Evolutionary conservation across 371 early-diverging fungal genomes (phyloP).

Genomic region (Mortierella sp.): DNA sequence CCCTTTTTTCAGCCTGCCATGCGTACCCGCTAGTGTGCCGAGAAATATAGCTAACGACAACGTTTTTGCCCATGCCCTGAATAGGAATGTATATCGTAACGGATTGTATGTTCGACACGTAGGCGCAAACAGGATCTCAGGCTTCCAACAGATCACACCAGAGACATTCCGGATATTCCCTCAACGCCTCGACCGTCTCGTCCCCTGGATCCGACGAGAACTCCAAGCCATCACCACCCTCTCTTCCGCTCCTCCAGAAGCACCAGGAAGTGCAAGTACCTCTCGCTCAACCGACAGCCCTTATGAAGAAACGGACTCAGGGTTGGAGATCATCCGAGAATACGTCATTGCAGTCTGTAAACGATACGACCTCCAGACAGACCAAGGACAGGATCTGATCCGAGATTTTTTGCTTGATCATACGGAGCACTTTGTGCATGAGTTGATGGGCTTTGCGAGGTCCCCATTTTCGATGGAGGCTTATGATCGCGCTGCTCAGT

Average conservation of each 20-base stretch:
- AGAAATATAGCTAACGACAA: too few species aligned
- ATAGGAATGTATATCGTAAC: slow-evolving; percentile 40
- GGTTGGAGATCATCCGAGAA: slow-evolving; percentile 48
- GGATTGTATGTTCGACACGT: slow-evolving; percentile 45
- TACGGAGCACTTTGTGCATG: slow-evolving; percentile 58
- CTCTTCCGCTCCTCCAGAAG: background rate
- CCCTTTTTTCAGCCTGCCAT: too few species aligned
- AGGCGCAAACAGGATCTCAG: slow-evolving; percentile 46
- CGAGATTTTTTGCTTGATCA: slow-evolving; percentile 47
- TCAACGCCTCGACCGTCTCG: slow-evolving; percentile 36
- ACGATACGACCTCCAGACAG: slow-evolving; percentile 48
- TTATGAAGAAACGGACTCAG: slow-evolving; percentile 18
- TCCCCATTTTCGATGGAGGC: slow-evolving; percentile 50
- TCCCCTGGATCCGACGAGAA: slow-evolving; percentile 55
- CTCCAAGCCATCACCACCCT: slow-evolving; percentile 38
- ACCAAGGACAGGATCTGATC: slow-evolving; percentile 46
- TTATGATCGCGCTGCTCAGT: slow-evolving; percentile 50
- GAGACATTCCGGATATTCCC: slow-evolving; percentile 39
- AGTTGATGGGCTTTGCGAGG: slow-evolving; percentile 55
- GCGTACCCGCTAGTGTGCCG: background rate
- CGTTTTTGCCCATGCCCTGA: background rate
- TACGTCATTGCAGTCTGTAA: slow-evolving; percentile 50
- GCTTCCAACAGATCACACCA: slow-evolving; percentile 49
- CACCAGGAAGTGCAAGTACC: background rate
- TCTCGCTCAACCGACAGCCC: too few species aligned